Conservation (phyloP, 129 eudicot species). For the Heracleum sosnowskyi region DNA sequence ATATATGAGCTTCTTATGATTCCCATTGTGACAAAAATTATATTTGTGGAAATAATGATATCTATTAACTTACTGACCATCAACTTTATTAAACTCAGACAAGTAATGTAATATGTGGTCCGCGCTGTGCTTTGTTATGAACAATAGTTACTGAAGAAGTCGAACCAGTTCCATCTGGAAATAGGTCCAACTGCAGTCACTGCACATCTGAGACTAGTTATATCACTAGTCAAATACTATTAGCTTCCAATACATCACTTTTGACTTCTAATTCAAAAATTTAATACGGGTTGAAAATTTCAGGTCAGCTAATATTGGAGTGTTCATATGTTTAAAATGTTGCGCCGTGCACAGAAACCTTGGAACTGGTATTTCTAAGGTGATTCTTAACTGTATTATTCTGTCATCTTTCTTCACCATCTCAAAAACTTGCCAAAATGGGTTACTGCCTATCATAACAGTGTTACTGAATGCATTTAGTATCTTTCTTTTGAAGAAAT, state of each 20-base stretch:
- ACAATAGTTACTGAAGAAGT: not conserved
- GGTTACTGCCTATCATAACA: not conserved
- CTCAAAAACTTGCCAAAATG: not conserved
- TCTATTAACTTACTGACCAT: not conserved
- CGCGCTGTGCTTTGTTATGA: not conserved
- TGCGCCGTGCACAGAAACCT: slow-evolving; percentile 93
- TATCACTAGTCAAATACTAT: not conserved
- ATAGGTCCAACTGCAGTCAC: not conserved
- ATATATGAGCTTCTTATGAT: not conserved
- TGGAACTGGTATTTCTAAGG: slow-evolving; percentile 84
- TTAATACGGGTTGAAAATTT: slow-evolving; percentile 9
- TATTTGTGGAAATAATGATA: not conserved
- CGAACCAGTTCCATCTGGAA: not conserved
- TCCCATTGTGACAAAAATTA: not conserved
- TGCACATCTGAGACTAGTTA: not conserved
- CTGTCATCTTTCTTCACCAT: not conserved
- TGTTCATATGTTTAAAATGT: slow-evolving; percentile 91
- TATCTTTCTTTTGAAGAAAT: not conserved
- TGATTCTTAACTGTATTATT: slow-evolving; percentile 8
- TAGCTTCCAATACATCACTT: not conserved
- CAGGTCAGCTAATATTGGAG: slow-evolving; percentile 98
- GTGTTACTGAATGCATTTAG: not conserved
- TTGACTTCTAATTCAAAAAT: not conserved
- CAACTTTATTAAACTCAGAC: not conserved
- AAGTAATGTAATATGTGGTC: not conserved